Conservation (phyloP, 2,329 filamentous ascomycete species). For the Apiospora aurea region DNA sequence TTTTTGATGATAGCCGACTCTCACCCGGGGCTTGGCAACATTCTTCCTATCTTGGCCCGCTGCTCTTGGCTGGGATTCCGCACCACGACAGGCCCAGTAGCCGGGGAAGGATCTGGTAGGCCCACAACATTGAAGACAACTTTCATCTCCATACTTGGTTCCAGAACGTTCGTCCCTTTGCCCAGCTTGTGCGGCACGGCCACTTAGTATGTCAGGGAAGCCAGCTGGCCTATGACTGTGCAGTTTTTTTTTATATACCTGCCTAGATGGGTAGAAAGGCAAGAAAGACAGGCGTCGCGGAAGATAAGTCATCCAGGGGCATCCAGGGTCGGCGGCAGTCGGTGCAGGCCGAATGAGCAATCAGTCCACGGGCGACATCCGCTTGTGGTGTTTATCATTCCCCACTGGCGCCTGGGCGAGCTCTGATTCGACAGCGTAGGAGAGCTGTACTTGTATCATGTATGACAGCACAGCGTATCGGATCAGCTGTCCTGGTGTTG, state of each 20-base stretch:
- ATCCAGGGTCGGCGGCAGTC: constrained; percentile 5
- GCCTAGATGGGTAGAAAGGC: not conserved
- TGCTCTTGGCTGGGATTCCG: not conserved
- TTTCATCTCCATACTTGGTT: not conserved
- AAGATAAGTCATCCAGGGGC: constrained; percentile 18
- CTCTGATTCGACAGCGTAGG: not conserved
- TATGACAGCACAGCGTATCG: constrained; percentile 11
- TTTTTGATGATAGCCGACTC: constrained; percentile 19
- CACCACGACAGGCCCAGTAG: constrained; percentile 3
- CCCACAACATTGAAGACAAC: not conserved
- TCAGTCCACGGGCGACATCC: constrained; percentile 2
- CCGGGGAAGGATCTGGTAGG: not conserved
- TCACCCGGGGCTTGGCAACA: not conserved
- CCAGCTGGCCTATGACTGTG: not conserved
- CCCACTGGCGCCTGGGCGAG: not conserved
- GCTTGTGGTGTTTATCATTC: not conserved
- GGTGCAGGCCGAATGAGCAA: not conserved
- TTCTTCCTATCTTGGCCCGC: constrained; percentile 18
- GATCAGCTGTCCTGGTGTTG: constrained; percentile 10
- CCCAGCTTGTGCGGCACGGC: not conserved
- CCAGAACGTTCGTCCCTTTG: not conserved
- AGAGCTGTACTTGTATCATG: not conserved
- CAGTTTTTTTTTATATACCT: not conserved
- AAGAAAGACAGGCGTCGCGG: not conserved
- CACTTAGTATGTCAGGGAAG: not conserved